Evolutionary conservation across 768 basidiomycete genomes (phyloP).

Genomic region (Terana coerulea): DNA sequence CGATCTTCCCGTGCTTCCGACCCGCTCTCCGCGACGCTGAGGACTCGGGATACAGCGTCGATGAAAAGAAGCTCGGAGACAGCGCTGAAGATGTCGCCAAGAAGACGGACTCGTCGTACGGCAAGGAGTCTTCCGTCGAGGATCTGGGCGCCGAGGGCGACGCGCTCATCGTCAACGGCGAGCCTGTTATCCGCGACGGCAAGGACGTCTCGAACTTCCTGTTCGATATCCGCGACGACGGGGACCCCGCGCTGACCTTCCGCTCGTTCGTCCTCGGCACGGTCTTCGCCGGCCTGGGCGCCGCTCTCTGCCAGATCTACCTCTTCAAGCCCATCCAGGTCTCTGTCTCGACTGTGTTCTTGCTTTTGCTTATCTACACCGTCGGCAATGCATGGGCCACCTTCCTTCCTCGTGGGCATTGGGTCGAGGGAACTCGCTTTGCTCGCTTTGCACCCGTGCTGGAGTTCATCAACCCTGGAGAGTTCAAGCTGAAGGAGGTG

Average conservation of each 20-base stretch:
- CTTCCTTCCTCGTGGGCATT: conserved; percentile 39
- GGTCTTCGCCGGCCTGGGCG: conserved; percentile 51
- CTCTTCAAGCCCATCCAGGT: conserved; percentile 55
- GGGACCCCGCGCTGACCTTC: conserved; percentile 51
- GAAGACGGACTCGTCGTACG: conserved; percentile 5
- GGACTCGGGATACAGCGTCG: background rate
- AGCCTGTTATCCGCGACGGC: conserved; percentile 33
- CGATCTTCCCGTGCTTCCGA: conserved; percentile 11
- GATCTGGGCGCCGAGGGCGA: conserved; percentile 10
- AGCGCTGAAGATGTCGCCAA: background rate
- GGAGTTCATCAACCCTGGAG: conserved; percentile 52
- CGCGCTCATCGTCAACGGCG: conserved; percentile 18
- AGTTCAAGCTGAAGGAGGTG: conserved; percentile 59
- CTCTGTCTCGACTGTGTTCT: conserved; percentile 51
- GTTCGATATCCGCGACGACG: conserved; percentile 57
- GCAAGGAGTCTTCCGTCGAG: conserved; percentile 10
- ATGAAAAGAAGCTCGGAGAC: conserved; percentile 7
- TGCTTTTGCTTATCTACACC: conserved; percentile 50
- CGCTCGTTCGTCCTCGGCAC: conserved; percentile 56
- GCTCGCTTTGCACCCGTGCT: conserved; percentile 37
- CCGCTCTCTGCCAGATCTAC: conserved; percentile 59
- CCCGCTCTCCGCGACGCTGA: background rate
- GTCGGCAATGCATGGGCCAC: conserved; percentile 48
- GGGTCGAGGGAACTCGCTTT: conserved; percentile 42
- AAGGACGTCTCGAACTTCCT: conserved; percentile 50